Conservation (phyloP, 2,329 filamentous ascomycete species). For the Botrytis hyacinthi region DNA sequence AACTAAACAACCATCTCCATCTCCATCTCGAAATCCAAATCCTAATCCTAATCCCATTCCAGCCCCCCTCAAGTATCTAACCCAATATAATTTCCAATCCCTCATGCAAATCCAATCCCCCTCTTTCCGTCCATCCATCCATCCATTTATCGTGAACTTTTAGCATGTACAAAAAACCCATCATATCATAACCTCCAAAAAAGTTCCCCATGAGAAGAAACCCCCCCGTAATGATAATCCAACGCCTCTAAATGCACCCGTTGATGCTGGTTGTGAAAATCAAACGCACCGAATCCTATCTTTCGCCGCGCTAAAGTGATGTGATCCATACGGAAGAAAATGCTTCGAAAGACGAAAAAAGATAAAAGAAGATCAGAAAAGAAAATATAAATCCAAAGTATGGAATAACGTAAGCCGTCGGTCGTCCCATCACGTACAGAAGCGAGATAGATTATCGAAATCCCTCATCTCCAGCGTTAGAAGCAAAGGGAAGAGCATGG, state of each 20-base stretch:
- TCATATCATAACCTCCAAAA: not conserved
- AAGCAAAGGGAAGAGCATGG: not conserved
- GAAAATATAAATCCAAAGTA: not conserved
- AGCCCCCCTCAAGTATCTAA: not conserved
- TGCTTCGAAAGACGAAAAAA: not conserved
- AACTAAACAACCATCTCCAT: not conserved
- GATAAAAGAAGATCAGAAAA: not conserved
- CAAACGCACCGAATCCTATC: not conserved
- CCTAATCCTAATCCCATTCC: not conserved
- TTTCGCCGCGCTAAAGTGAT: conserved; percentile 6
- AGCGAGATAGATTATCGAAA: not conserved
- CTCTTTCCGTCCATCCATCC: not conserved
- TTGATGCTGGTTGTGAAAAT: not conserved
- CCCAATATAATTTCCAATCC: not conserved
- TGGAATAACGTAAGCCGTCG: not conserved
- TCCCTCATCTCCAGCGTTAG: not conserved
- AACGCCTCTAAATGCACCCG: conserved; percentile 7
- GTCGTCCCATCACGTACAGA: no score
- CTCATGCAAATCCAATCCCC: not conserved
- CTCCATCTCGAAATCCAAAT: not conserved
- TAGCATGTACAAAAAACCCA: conserved; percentile 3
- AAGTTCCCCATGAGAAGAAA: not conserved
- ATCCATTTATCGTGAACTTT: not conserved
- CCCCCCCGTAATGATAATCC: not conserved
- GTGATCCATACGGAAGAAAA: not conserved